Conservation (phyloP, 257 asterid genomes). For the Cynanchum wilfordii region DNA sequence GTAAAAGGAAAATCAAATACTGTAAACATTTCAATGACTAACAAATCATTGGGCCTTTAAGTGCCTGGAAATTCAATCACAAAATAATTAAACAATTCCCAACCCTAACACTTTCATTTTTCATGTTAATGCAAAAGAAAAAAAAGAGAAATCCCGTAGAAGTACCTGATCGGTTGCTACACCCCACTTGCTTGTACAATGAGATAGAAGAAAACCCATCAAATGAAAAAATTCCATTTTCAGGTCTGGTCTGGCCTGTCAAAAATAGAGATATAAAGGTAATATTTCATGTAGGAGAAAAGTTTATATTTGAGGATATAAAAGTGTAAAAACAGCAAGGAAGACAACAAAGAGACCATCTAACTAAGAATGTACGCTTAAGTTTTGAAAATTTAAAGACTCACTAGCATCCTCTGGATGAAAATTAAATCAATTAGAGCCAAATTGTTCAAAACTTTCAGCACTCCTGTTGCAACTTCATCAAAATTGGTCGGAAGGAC, state of each 20-base stretch:
- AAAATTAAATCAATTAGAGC: conserved; percentile 76
- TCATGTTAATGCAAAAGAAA: conserved; percentile 15
- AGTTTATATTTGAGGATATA: conserved; percentile 6
- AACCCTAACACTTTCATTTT: not conserved
- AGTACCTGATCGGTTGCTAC: conserved; percentile 81
- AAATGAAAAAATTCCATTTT: conserved; percentile 98
- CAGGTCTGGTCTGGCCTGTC: conserved; percentile 90
- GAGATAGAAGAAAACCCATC: conserved; percentile 88
- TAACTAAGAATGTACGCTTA: conserved; percentile 4
- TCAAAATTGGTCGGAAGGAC: conserved; percentile 94
- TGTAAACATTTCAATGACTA: not conserved
- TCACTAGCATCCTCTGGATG: conserved; percentile 93
- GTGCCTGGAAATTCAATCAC: not conserved
- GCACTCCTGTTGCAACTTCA: conserved; percentile 91
- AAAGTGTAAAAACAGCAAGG: conserved; percentile 3
- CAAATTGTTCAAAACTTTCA: conserved; percentile 96
- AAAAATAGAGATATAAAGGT: conserved; percentile 20
- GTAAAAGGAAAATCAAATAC: not conserved
- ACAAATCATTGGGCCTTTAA: not conserved
- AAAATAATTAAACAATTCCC: not conserved
- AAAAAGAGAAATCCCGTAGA: not conserved
- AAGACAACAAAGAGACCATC: not conserved
- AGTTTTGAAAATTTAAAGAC: conserved; percentile 19
- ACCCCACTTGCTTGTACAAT: conserved; percentile 90
- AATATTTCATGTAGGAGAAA: not conserved